Evolutionary conservation across 1,284 basidiomycete genomes (phyloP).

Genomic region (Cryptococcus sp.): DNA sequence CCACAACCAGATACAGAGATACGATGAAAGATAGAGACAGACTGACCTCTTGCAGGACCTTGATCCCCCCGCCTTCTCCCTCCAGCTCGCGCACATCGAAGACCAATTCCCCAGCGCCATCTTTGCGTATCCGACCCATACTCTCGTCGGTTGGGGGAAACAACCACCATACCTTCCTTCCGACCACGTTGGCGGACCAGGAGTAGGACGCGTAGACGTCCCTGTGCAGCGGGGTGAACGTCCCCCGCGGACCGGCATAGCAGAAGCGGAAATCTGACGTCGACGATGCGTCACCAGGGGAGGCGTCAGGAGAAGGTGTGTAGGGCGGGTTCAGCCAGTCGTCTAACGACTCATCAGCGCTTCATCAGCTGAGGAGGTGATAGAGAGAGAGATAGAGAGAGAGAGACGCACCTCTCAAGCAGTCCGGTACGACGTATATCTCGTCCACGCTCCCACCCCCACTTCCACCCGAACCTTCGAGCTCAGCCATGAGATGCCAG

Average conservation of each 20-base stretch:
- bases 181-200: slow-evolving; percentile 61
- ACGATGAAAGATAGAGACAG: too few species aligned
- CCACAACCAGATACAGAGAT: not conserved
- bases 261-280: slow-evolving; percentile 48
- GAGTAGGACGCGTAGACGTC: slow-evolving; percentile 63
- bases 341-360: slow-evolving; percentile 39
- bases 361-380: not conserved
- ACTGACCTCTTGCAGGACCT: slow-evolving; percentile 43
- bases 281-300: slow-evolving; percentile 6
- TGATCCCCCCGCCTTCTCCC: slow-evolving; percentile 34
- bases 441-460: slow-evolving; percentile 31
- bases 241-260: slow-evolving; percentile 56
- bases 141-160: slow-evolving; percentile 55
- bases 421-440: slow-evolving; percentile 56
- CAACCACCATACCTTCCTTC: slow-evolving; percentile 60
- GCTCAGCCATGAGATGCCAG: slow-evolving; percentile 58
- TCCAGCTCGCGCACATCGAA: slow-evolving; percentile 52
- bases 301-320: slow-evolving; percentile 17
- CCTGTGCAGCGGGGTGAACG: slow-evolving; percentile 56
- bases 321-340: slow-evolving; percentile 59
- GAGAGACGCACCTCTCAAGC: slow-evolving; percentile 49
- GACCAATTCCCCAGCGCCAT: slow-evolving; percentile 29
- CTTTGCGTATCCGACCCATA: slow-evolving; percentile 31
- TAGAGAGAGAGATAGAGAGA: not conserved
- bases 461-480: slow-evolving; percentile 24